Base-by-base conservation (phyloP, 345 rosid genomes). In the Citrus australasica region DNA sequence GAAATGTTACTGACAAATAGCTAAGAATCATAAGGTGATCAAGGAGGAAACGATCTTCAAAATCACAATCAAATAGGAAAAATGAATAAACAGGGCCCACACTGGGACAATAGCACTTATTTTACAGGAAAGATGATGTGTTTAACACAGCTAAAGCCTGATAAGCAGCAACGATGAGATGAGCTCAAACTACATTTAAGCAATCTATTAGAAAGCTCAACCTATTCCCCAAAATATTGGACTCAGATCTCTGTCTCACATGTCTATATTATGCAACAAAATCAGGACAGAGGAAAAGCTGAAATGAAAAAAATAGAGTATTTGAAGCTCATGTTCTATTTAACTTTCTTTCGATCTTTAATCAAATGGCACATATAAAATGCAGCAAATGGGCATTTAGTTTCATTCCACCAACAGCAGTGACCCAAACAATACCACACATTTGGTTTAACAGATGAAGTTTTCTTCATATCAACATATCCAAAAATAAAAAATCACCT, bases 401-500 rank as follows among this genome's bases (percentile, higher is more conserved):
- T 59, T 73, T 25, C 67, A 59, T 37, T 56, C 55, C 33, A 40
- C 32, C 65, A 22, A n/a, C 59, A 37, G 63, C 35, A 8, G 38
- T 9, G 9, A 63, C 28, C 37, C 37, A 17, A 37, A 75, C 7
- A 46, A 62, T 21, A 53, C 27, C 2, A 17, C 21, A 53, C 22
- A 35, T 66, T 35, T 35, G 46, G 4, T 35, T 25, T 14, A 33
- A 19, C 5, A 46, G 5, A 30, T 11, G 38, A 64, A 14, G 32
- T 22, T 76, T 53, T 51, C 38, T 58, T 16, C 21, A 46, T 65
- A 9, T 62, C 4, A 75, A 55, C 27, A 42, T 24, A 76, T 59
- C 16, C 35, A 32, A 40, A 3, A 35, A 63, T 24, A 11, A 59
- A 22, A 42, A 4, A 37, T 73, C 79, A 92, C 98, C 97, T 92